Conservation (phyloP, 768 basidiomycete species). For the Tephrocybe sp. region DNA sequence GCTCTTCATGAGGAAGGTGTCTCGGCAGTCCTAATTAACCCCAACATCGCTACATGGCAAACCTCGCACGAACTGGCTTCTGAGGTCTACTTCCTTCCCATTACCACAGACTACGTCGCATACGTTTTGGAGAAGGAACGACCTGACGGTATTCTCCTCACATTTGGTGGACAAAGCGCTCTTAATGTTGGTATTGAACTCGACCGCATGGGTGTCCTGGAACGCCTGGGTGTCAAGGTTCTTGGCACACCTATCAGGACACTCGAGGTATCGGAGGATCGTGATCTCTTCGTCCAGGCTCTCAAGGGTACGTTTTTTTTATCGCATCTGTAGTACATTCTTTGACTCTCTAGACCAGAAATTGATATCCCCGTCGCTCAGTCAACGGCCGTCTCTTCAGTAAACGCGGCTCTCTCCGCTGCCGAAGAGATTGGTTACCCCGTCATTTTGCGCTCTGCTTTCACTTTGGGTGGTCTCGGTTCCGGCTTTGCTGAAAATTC, state of each 20-base stretch:
- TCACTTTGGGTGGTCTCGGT: constrained; percentile 96
- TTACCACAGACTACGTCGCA: constrained; percentile 97
- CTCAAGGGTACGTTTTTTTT: constrained; percentile 71
- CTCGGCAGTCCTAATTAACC: constrained; percentile 93
- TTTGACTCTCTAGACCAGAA: constrained; percentile 49
- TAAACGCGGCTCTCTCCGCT: constrained; percentile 89
- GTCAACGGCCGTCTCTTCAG: constrained; percentile 95
- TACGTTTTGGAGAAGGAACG: constrained; percentile 98
- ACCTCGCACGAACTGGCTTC: constrained; percentile 96
- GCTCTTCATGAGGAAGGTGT: constrained; percentile 96
- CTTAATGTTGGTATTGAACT: constrained; percentile 97
- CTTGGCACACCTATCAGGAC: constrained; percentile 95
- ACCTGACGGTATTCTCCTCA: constrained; percentile 95
- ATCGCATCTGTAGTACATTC: constrained; percentile 4
- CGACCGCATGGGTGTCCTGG: constrained; percentile 94
- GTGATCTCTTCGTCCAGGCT: constrained; percentile 94
- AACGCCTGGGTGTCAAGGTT: constrained; percentile 89
- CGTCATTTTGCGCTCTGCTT: constrained; percentile 94
- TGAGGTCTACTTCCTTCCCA: constrained; percentile 96
- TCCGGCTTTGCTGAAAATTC: constrained; percentile 96
- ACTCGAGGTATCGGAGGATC: constrained; percentile 95
- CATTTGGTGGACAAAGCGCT: constrained; percentile 97
- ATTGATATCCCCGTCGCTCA: constrained; percentile 96
- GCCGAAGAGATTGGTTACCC: constrained; percentile 94
- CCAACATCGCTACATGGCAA: constrained; percentile 99